A percentile compares a stretch with the other conserved stretches of the same genome.
These are phyloP conservation scores for Parastagonospora nodorum DNA, from an alignment of 2,329 filamentous ascomycete genomes.

Conservation along the genomic window DNA sequence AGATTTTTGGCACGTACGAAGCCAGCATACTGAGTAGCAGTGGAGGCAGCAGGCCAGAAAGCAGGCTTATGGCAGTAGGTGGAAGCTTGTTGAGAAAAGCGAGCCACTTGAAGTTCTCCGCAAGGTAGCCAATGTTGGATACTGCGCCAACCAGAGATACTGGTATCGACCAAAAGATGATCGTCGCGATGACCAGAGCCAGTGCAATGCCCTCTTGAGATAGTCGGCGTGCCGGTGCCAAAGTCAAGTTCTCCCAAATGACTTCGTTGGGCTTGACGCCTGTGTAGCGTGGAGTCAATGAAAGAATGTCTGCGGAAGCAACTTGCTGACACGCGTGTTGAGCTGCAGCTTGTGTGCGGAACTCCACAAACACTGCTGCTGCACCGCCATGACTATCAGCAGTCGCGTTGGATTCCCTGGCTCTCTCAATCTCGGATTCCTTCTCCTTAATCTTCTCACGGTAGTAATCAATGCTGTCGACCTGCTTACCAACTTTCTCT, in stretches of 20 bases:
- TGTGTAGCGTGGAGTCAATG: neutral
- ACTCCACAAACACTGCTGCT: constrained; percentile 89
- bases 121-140: constrained; percentile 79
- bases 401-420: constrained; percentile 69
- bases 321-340: constrained; percentile 78
- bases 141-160: constrained; percentile 82
- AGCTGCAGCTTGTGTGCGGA: constrained; percentile 78
- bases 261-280: constrained; percentile 61
- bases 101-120: constrained; percentile 68
- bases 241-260: constrained; percentile 82
- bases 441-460: constrained; percentile 77
- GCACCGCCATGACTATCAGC: constrained; percentile 63
- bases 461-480: constrained; percentile 92
- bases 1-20: constrained; percentile 82
- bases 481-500: constrained; percentile 76
- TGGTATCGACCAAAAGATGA: constrained; percentile 85
- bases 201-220: constrained; percentile 74
- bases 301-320: constrained; percentile 53
- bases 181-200: constrained; percentile 74
- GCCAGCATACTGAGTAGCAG: constrained; percentile 81
- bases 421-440: constrained; percentile 70
- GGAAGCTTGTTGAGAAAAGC: constrained; percentile 76
- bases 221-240: constrained; percentile 82
- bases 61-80: constrained; percentile 72
- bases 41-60: constrained; percentile 83